Base-by-base conservation (phyloP, 495 filamentous ascomycete genomes). In the Staphylotrichum longicolle region DNA sequence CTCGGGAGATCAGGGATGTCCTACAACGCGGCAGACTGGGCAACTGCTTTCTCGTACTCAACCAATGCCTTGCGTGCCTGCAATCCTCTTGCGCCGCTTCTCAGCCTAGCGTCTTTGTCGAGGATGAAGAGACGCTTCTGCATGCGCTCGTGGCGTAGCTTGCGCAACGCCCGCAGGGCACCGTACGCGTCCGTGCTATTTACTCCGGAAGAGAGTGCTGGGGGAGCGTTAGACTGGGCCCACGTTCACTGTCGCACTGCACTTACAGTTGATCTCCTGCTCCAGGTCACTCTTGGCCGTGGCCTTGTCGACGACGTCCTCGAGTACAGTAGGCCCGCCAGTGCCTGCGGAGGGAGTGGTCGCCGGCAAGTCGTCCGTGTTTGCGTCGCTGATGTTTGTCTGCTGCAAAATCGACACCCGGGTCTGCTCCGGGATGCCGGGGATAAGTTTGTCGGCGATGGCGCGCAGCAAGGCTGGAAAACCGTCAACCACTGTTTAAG, bases 401-500 rank as follows among this genome's bases (percentile, higher is more conserved):
- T 94, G 90, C 64, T 90, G 88, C 12, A 94, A 74, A 44, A 92
- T 84, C 1, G 85, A 77, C 41, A 94, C 80, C 10, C 87, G 74
- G 5, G 86, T 85, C 35, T 81, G 74, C 67, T 86, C 84, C 1
- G 88, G 85, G 57, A 94, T 88, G 1, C 89, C 89, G 2, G 90
- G 89, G 46, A 94, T 88, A 41, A 91, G 78, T 66, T 90, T 90
- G 56, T 91, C 84, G 9, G 85, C 88, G 58, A 94, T 85, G 20
- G 90, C 87, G 60, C 84, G 82, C 40, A 93, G 73, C 30, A 94
- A 74, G 3, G 90, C 87, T 90, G 42, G 1, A 6, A 9, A 14
- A 20, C 33, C 12, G 5, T 47, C 27, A 55, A 39, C 11, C 48
- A 46, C 20, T 27, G 20, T 27, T 27, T 27, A 1, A 27, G 20